A percentile compares a stretch with the other conserved stretches of the same genome.
Evolutionary conservation across 805 yeast species (phyloP).

Genomic region (Candida railenensis): DNA sequence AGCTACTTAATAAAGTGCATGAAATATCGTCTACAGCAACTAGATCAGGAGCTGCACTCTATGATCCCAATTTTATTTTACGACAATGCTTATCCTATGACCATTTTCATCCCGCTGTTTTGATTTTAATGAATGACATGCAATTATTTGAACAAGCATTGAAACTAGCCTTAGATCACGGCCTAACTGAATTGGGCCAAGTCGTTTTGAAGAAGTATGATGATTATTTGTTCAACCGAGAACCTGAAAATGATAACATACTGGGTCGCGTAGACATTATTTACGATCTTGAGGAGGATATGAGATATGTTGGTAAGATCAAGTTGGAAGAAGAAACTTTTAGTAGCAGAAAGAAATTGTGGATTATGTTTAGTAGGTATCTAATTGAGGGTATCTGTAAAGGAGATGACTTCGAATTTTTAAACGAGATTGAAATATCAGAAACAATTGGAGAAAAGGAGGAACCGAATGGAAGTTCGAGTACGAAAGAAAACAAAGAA

Average conservation of each 20-base stretch:
- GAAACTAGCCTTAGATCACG: slow-evolving; percentile 62
- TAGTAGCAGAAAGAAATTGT: slow-evolving; percentile 60
- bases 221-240: slow-evolving; percentile 16
- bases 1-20: slow-evolving; percentile 23
- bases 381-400: slow-evolving; percentile 36
- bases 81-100: slow-evolving; percentile 65
- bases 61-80: slow-evolving; percentile 73
- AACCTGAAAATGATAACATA: slow-evolving; percentile 1
- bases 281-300: slow-evolving; percentile 40
- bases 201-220: slow-evolving; percentile 34
- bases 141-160: slow-evolving; percentile 80
- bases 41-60: slow-evolving; percentile 20
- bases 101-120: slow-evolving; percentile 65
- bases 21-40: neutral
- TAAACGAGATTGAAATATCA: slow-evolving; percentile 8
- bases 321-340: slow-evolving; percentile 34
- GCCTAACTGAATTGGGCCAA: slow-evolving; percentile 54
- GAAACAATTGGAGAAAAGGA: neutral
- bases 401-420: slow-evolving; percentile 16
- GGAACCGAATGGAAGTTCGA: neutral
- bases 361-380: slow-evolving; percentile 65
- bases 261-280: neutral
- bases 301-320: slow-evolving; percentile 26
- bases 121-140: slow-evolving; percentile 63
- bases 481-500: neutral